Evolutionary conservation across 108 stramenopile genomes (phyloP).

Genomic region (Chaetoceros tenuissimus): DNA sequence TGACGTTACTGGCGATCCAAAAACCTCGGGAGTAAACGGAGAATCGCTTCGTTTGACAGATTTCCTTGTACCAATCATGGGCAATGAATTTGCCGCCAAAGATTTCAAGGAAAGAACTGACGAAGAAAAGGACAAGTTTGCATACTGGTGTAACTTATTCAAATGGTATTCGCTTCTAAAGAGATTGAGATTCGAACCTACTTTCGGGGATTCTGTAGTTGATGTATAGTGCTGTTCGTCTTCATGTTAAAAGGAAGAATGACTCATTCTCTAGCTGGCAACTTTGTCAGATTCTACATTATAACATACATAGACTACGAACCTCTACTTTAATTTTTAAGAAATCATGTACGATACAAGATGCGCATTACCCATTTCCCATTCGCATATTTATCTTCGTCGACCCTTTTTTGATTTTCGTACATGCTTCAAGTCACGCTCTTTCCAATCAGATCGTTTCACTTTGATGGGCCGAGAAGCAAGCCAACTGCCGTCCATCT

Average conservation of each 20-base stretch:
- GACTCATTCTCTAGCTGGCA: too few relatives aligned
- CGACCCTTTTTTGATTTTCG: constrained; percentile 61
- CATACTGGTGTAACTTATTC: constrained; percentile 39
- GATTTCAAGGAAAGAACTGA: constrained; percentile 46
- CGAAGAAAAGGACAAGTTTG: constrained; percentile 27
- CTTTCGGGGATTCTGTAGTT: constrained; percentile 6
- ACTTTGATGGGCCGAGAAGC: constrained; percentile 90
- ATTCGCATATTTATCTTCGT: constrained; percentile 5
- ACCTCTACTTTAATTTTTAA: neutral
- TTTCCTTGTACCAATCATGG: constrained; percentile 55
- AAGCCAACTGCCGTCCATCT: constrained; percentile 94
- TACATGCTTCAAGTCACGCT: constrained; percentile 82
- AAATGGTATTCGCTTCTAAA: constrained; percentile 61
- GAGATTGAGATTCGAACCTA: constrained; percentile 41
- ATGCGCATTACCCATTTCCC: constrained; percentile 7
- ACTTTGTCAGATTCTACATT: neutral
- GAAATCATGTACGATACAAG: neutral
- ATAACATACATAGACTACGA: neutral
- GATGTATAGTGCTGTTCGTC: neutral
- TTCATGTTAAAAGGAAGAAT: neutral
- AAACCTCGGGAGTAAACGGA: constrained; percentile 35
- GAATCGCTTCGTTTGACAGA: constrained; percentile 52
- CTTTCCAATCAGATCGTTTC: constrained; percentile 90
- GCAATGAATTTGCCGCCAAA: constrained; percentile 29
- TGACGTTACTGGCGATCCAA: constrained; percentile 47